Evolutionary conservation across 768 basidiomycete species (phyloP).

Genomic region (Psilocybe cyanescens): DNA sequence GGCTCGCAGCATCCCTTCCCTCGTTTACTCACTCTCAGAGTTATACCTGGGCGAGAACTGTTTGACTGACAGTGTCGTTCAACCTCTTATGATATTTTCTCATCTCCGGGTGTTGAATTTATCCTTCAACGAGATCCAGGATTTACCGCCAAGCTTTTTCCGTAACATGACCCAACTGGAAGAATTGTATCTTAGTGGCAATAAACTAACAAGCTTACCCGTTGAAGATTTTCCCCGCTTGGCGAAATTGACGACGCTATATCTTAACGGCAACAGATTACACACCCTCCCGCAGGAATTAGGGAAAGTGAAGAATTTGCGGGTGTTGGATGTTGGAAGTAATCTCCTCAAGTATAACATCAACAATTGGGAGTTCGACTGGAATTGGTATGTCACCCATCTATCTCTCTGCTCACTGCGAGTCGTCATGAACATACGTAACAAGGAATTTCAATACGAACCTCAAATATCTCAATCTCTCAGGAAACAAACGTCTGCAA

Average conservation of each 20-base stretch:
- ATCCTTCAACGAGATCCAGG: constrained; percentile 93
- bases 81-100: constrained; percentile 73
- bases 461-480: constrained; percentile 92
- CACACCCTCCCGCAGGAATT: constrained; percentile 93
- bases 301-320: constrained; percentile 77
- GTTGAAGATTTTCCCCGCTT: constrained; percentile 85
- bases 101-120: constrained; percentile 86
- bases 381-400: constrained; percentile 83
- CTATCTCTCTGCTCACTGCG: background rate
- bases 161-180: constrained; percentile 70
- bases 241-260: constrained; percentile 71
- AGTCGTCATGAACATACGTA: background rate
- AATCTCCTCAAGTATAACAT: constrained; percentile 97
- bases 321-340: constrained; percentile 89
- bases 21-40: constrained; percentile 72
- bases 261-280: constrained; percentile 92
- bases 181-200: constrained; percentile 94
- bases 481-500: constrained; percentile 95
- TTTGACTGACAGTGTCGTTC: constrained; percentile 79
- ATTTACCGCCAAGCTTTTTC: constrained; percentile 81
- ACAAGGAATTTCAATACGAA: constrained; percentile 95
- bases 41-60: constrained; percentile 92
- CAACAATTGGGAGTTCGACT: constrained; percentile 98
- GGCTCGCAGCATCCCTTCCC: constrained; percentile 29
- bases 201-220: constrained; percentile 87